Conservation (phyloP, 495 filamentous ascomycete species). For the Penicillium subrubescens region DNA sequence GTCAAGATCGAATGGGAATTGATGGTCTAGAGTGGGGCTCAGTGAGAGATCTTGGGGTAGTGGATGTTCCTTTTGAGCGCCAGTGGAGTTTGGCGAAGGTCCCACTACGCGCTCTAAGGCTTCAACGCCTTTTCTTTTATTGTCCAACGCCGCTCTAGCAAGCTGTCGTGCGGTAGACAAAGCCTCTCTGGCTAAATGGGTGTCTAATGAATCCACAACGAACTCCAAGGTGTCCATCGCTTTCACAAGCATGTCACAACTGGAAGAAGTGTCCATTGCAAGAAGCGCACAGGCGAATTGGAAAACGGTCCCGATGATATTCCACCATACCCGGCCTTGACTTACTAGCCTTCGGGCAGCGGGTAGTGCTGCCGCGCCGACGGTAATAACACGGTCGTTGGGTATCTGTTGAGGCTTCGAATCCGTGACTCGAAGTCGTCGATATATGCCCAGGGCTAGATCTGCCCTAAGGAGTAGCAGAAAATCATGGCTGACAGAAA, state of each 20-base stretch:
- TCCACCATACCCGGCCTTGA: slow-evolving; percentile 38
- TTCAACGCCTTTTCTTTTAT: slow-evolving; percentile 26
- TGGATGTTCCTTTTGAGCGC: background rate
- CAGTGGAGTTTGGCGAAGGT: background rate
- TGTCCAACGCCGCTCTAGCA: slow-evolving; percentile 26
- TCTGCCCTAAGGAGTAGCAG: slow-evolving; percentile 38
- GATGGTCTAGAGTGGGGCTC: slow-evolving; percentile 12
- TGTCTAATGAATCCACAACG: slow-evolving; percentile 34
- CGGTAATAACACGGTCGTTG: slow-evolving; percentile 23
- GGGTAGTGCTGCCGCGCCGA: slow-evolving; percentile 17
- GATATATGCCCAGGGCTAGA: slow-evolving; percentile 40
- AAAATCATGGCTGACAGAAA: slow-evolving; percentile 25
- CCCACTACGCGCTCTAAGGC: slow-evolving; percentile 20
- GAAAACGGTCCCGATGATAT: slow-evolving; percentile 43
- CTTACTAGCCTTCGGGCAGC: slow-evolving; percentile 32
- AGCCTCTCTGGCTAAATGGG: slow-evolving; percentile 42
- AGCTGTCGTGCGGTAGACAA: slow-evolving; percentile 39
- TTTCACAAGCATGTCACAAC: slow-evolving; percentile 32
- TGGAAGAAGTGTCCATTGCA: slow-evolving; percentile 38
- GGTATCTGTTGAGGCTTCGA: slow-evolving; percentile 19
- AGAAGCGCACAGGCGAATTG: slow-evolving; percentile 47
- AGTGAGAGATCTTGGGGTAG: slow-evolving; percentile 8
- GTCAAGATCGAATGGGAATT: slow-evolving; percentile 22
- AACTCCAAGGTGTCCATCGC: slow-evolving; percentile 41
- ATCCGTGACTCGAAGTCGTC: slow-evolving; percentile 39